phyloP scores from a whole-genome alignment of 164 flowering plant species.

The Sedum album region DNA sequence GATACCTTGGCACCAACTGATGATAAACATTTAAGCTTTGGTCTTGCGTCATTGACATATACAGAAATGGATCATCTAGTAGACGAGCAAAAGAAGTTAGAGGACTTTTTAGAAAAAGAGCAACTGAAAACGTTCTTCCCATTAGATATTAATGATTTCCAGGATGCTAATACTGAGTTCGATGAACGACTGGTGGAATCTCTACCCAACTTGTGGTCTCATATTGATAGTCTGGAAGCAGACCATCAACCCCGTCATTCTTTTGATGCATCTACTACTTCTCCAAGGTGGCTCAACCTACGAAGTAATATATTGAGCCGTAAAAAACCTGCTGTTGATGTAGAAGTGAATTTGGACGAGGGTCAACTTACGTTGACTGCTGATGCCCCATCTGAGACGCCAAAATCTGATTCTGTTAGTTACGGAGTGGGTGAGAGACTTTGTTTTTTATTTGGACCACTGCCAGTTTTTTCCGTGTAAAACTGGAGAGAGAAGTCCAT shows the following conservation, averaged over 20 bases:
- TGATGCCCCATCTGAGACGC: constrained; percentile 13
- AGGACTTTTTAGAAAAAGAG: constrained; percentile 18
- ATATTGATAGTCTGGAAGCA: constrained; percentile 18
- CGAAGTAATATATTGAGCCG: constrained; percentile 18
- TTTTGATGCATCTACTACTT: constrained; percentile 34
- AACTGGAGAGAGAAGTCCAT: neutral
- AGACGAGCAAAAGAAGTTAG: constrained; percentile 15
- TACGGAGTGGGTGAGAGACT: constrained; percentile 45
- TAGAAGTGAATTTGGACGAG: constrained; percentile 16
- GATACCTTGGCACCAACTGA: constrained; percentile 7
- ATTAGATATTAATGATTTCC: constrained; percentile 26
- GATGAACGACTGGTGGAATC: constrained; percentile 30
- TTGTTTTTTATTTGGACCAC: neutral
- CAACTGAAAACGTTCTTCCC: constrained; percentile 23
- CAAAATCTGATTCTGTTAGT: constrained; percentile 14
- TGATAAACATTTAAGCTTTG: constrained; percentile 6
- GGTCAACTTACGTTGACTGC: constrained; percentile 17
- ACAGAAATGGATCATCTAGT: constrained; percentile 21
- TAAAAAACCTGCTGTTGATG: constrained; percentile 16
- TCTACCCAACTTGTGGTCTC: constrained; percentile 43
- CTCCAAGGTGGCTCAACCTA: constrained; percentile 17
- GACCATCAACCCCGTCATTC: constrained; percentile 37
- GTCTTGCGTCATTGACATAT: constrained; percentile 17
- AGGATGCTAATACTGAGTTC: constrained; percentile 16
- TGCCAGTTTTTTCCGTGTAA: neutral